Evolutionary conservation across 345 rosid species (phyloP), one percentile per base, ranked within the genome.

Genomic region (Ceriops zippeliana): DNA sequence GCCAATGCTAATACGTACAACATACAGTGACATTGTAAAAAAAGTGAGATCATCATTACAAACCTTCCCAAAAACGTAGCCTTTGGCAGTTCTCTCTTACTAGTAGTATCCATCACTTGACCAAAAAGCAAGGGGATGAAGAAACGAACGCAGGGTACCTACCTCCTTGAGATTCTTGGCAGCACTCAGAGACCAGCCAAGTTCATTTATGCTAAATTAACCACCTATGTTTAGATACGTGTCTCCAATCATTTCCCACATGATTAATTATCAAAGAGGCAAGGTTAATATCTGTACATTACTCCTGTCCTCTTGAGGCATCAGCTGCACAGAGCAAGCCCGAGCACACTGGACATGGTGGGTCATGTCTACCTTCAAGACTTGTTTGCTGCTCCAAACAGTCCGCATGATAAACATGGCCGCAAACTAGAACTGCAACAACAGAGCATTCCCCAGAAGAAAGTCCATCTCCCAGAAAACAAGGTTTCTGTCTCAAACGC

Each of bases 351-450:
- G 81, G 87, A 21, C 92, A 88, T 0, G 80, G 80, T 1, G 92
- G 92, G 52, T 88, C 92, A 0, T 65, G 59, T 65, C 64, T 80
- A 32, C 81, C 78, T 67, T 83, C 84, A 7, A 52, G 4, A 4
- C 81, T 46, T 31, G 92, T 84, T 74, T 63, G 81, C 69, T 73
- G 78, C 74, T 88, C 92, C 76, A 86, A 68, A 68, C 92, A 88
- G 42, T 84, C 88, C 6, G 85, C 87, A 70, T 88, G 92, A 70
- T 83, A 88, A 54, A 75, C 75, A 73, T 88, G 90, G 24, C 92
- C 87, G 19, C 92, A 88, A 31, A 81, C 90, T 68, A 86, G 68
- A 77, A 88, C 86, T 59, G 88, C 90, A 65, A 81, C 88, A 42
- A 86, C 84, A 67, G 78, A 63, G 70, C 70, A 72, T 57, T 84